Base-by-base conservation (phyloP, 805 yeast genomes). In the Sugiyamaella valdiviana region DNA sequence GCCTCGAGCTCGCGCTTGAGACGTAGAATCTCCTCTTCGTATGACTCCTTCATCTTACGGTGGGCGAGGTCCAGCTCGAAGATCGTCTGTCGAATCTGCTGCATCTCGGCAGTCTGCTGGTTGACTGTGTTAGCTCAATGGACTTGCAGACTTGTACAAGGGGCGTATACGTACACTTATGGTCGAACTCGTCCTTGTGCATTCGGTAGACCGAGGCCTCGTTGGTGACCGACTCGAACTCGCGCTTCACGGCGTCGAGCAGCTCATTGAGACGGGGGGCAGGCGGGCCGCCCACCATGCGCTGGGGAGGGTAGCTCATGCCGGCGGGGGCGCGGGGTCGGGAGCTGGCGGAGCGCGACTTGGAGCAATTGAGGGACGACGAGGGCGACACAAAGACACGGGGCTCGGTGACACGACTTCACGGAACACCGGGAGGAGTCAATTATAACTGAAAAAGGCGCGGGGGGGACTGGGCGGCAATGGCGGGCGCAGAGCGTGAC, bases 21-120 rank as follows among this genome's bases (percentile, higher is more conserved):
- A 57, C 93, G 76, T 63, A 79, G 72, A 49, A 93, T 85, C 69
- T 91, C 98, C 60, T 86, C 95, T 67, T 91, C 97, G 68, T 91
- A 93, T 42, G 90, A 89, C 62, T 91, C 97, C 70, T 91, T 90
- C 77, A 93, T 85, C 64, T 87, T 86, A 58, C 95, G 77, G 71
- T 91, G 98, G 36, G 95, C 91, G 77, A 83, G 78, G 67, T 91
- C 97, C 60, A 91, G 77, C 64, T 93, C 98, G 63, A 83, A 89
- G 23, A 91, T 95, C 9, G 96, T 87, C 62, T 89, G 95, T 61
- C 96, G 79, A 50, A 91, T 89, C 65, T 86, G 95, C 63, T 89
- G 90, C 78, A 91, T 82, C 67, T 93, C 99, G 46, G 83, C 85
- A 49, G 88, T 82, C 68, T 91, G 97, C 69, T 90, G 97, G 63